A percentile compares a stretch with the other conserved stretches of the same genome.
These are phyloP conservation scores for Penicillium dipodomyicola DNA, from an alignment of 495 filamentous ascomycete species.

Conservation along the genomic window DNA sequence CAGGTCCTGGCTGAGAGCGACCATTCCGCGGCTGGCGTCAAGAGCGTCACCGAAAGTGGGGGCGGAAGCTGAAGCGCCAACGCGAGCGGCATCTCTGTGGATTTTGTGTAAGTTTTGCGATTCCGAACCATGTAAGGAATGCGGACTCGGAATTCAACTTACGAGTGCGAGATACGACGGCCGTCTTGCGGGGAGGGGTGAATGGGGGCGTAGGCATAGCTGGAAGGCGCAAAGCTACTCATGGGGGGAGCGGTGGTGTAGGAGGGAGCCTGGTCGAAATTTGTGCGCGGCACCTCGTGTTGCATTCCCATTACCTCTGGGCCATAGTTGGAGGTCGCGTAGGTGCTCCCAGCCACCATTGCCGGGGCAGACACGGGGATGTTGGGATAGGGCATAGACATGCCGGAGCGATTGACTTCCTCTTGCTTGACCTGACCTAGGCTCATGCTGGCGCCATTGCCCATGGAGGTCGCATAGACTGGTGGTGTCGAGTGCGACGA, in stretches of 20 bases:
- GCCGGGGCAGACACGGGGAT: conserved; percentile 71
- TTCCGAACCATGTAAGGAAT: background rate
- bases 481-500: conserved; percentile 56
- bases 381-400: conserved; percentile 71
- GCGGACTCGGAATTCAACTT: conserved; percentile 49
- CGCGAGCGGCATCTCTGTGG: conserved; percentile 54
- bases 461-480: conserved; percentile 57
- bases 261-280: conserved; percentile 57
- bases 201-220: conserved; percentile 57
- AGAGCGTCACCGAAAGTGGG: conserved; percentile 65
- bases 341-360: conserved; percentile 65
- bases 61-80: conserved; percentile 44
- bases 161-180: conserved; percentile 87
- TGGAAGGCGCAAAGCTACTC: conserved; percentile 61
- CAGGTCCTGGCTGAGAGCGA: conserved; percentile 83
- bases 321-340: conserved; percentile 63
- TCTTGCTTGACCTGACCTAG: conserved; percentile 56
- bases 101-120: conserved; percentile 2
- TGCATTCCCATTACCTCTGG: conserved; percentile 71
- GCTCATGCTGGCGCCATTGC: conserved; percentile 54
- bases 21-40: conserved; percentile 85
- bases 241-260: conserved; percentile 67
- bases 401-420: conserved; percentile 56
- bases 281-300: conserved; percentile 59
- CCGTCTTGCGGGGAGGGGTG: conserved; percentile 55